Base-by-base conservation (phyloP, 164 flowering plant genomes). In the Tetrastigma voinierianum region DNA sequence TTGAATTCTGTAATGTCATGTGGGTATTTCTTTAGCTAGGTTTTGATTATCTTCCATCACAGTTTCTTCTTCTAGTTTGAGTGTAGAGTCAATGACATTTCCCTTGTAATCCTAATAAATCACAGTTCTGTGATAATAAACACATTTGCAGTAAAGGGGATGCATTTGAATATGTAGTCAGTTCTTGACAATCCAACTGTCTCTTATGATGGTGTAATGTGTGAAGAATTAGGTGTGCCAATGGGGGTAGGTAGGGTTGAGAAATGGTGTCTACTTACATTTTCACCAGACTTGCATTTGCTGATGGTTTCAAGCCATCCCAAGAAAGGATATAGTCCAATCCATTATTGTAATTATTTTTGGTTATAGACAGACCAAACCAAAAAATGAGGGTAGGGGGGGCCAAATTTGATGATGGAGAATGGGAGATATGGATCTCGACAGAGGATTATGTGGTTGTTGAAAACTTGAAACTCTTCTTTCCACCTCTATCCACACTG, bases 371-470 rank as follows among this genome's bases (percentile, higher is more conserved):
- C 44, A 40, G 69, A 66, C 25, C 70, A 61, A 10, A 16, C 60
- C 55, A 17, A 47, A 17, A 10, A 46, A 15, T n/a, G 3, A 19
- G 11, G 57, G 44, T 17, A 9, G 48, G 46, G 12, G n/a, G n/a
- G n/a, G n/a, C n/a, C 47, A 56, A 52, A 21, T 20, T 5, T 57
- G 19, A 12, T 43, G n/a, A 8, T 32, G 15, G 16, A n/a, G 54
- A 45, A n/a, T 52, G 67, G 12, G 21, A 51, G 65, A 45, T 23
- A 51, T 25, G 51, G 67, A 44, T 48, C 47, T 14, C n/a, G n/a
- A 51, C 56, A 52, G 60, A 62, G 62, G 46, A 74, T 23, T 67
- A 15, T 67, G 70, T 77, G 77, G 73, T 68, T 57, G 78, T n/a
- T n/a, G n/a, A n/a, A n/a, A n/a, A n/a, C n/a, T 70, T 75, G 72